phyloP scores from a whole-genome alignment of 2,329 filamentous ascomycete genomes.

The Pseudovirgaria hyperparasitica region DNA sequence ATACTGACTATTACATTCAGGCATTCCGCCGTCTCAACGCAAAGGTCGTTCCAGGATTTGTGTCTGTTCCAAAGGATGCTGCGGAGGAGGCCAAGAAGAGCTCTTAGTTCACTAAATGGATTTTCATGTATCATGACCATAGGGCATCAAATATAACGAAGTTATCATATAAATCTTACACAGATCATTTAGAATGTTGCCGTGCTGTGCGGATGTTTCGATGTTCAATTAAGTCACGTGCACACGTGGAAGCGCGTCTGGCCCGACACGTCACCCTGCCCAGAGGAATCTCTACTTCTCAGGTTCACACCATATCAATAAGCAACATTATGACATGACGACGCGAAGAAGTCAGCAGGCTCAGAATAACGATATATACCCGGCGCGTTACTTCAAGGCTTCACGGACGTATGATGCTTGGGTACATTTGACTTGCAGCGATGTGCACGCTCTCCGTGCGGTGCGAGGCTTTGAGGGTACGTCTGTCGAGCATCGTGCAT shows the following conservation, averaged over 20 bases:
- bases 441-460: constrained; percentile 40
- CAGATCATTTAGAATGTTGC: too few relatives aligned
- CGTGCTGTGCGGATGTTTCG: too few relatives aligned
- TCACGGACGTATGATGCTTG: constrained; percentile 51
- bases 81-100: constrained; percentile 38
- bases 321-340: constrained; percentile 22
- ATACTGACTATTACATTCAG: constrained; percentile 24
- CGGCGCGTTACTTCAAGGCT: constrained; percentile 45
- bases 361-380: constrained; percentile 31
- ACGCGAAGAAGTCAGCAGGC: constrained; percentile 8
- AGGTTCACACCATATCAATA: constrained; percentile 10
- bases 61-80: constrained; percentile 40
- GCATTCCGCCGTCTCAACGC: constrained; percentile 40
- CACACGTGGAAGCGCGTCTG: constrained; percentile 9
- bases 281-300: constrained; percentile 13
- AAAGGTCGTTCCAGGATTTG: constrained; percentile 37
- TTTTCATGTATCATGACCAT: background rate
- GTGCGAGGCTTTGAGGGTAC: constrained; percentile 40
- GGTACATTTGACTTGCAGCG: constrained; percentile 46
- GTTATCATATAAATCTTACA: background rate
- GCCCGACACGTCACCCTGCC: constrained; percentile 6
- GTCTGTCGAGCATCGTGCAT: too few relatives aligned
- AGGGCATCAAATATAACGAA: background rate
- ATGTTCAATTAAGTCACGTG: too few relatives aligned
- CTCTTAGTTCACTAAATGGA: constrained; percentile 23